Percentiles rank a stretch among this genome's conserved stretches.
These are phyloP conservation scores for Candida sojae DNA, from an alignment of 1,139 yeast species.

Conservation along the genomic window DNA sequence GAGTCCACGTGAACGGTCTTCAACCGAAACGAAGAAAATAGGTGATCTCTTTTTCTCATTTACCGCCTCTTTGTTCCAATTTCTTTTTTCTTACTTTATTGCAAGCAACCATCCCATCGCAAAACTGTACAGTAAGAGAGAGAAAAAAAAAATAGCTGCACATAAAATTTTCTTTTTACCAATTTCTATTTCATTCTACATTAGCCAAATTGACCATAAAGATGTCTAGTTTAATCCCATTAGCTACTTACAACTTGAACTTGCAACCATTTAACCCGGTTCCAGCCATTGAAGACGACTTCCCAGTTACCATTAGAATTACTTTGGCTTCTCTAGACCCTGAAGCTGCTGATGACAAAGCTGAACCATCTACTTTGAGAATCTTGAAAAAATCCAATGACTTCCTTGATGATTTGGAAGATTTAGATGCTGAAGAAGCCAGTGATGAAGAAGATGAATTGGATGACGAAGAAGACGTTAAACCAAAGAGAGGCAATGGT, in stretches of 20 bases:
- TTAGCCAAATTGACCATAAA: not conserved
- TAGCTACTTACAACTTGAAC: constrained; percentile 83
- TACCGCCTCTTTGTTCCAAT: not conserved
- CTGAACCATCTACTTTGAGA: constrained; percentile 85
- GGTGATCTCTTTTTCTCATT: not conserved
- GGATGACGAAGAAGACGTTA: constrained; percentile 47
- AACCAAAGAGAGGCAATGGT: constrained; percentile 12
- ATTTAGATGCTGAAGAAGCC: constrained; percentile 49
- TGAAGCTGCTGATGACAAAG: constrained; percentile 75
- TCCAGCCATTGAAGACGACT: constrained; percentile 82
- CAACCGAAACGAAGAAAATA: not conserved
- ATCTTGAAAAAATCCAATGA: constrained; percentile 73
- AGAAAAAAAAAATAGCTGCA: not conserved
- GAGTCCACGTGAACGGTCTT: not conserved
- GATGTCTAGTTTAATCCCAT: constrained; percentile 75
- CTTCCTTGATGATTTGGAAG: constrained; percentile 47
- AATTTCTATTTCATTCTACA: constrained; percentile 1
- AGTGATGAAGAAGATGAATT: constrained; percentile 55
- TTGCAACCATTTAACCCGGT: constrained; percentile 84
- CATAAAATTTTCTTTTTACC: constrained; percentile 2
- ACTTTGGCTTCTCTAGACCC: constrained; percentile 97
- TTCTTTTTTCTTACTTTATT: not conserved
- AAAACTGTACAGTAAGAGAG: not conserved
- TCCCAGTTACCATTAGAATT: constrained; percentile 85
- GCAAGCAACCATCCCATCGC: constrained; percentile 9